Evolutionary conservation across 202 grass and related monocot genomes (phyloP).

Genomic region (Schoenoplectus tabernaemontani): DNA sequence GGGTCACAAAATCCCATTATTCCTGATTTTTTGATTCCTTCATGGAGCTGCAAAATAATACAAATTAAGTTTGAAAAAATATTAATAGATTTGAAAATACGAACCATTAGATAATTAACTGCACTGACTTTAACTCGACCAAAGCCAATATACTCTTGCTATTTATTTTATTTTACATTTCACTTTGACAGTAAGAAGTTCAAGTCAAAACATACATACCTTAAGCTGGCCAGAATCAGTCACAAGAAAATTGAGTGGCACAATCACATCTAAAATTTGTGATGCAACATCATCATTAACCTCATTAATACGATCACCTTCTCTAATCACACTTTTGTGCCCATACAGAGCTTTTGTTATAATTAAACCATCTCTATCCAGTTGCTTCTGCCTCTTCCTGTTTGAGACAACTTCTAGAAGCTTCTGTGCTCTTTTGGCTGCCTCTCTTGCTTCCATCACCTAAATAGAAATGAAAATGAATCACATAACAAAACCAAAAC

Average conservation of each 20-base stretch:
- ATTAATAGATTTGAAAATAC: background rate
- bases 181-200: background rate
- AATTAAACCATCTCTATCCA: slow-evolving; percentile 69
- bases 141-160: background rate
- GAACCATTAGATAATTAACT: background rate
- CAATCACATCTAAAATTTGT: slow-evolving; percentile 79
- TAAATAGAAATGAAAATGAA: slow-evolving; percentile 29
- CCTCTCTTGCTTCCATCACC: slow-evolving; percentile 69
- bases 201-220: slow-evolving; percentile 31
- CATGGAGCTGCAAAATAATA: slow-evolving; percentile 59
- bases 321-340: slow-evolving; percentile 34
- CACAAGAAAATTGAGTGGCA: slow-evolving; percentile 84
- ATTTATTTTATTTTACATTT: background rate
- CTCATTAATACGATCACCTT: slow-evolving; percentile 36
- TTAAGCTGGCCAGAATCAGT: slow-evolving; percentile 81
- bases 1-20: slow-evolving; percentile 99
- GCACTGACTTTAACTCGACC: background rate
- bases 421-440: slow-evolving; percentile 70
- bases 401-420: slow-evolving; percentile 81
- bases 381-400: slow-evolving; percentile 76
- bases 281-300: slow-evolving; percentile 64
- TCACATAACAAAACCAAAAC: background rate
- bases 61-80: background rate
- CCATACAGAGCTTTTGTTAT: slow-evolving; percentile 90
- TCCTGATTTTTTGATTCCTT: slow-evolving; percentile 97